Percentiles rank a stretch among this genome's conserved stretches.
These are phyloP conservation scores for Dioscorea cayenensis DNA, from an alignment of 116 monocot genomes.

Conservation along the genomic window DNA sequence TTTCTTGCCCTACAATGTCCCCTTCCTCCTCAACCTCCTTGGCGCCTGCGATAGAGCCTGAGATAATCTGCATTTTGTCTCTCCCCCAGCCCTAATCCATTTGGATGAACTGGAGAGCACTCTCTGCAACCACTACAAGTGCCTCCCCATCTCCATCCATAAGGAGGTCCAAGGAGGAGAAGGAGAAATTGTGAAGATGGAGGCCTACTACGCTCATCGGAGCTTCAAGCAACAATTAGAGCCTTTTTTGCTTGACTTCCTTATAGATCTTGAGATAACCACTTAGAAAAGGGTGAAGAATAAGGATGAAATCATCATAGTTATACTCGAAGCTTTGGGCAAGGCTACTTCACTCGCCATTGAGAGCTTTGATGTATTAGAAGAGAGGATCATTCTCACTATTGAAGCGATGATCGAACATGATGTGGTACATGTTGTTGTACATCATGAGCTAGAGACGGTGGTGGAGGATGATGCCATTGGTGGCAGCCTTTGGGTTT, in stretches of 20 bases:
- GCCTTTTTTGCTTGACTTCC: slow-evolving; percentile 59
- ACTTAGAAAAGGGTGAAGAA: slow-evolving; percentile 58
- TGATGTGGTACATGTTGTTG: slow-evolving; percentile 80
- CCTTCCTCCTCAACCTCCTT: slow-evolving; percentile 76
- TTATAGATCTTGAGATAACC: slow-evolving; percentile 71
- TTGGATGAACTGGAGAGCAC: slow-evolving; percentile 76
- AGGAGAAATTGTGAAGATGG: slow-evolving; percentile 15
- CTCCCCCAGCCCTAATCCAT: slow-evolving; percentile 29
- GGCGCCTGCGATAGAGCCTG: slow-evolving; percentile 35
- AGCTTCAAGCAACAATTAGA: too few relatives aligned
- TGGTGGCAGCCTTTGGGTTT: slow-evolving; percentile 45
- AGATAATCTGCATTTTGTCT: slow-evolving; percentile 69
- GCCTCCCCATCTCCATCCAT: slow-evolving; percentile 34
- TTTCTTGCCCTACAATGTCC: slow-evolving; percentile 69
- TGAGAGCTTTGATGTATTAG: slow-evolving; percentile 44
- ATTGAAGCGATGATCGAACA: slow-evolving; percentile 72
- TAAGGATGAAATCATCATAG: slow-evolving; percentile 74
- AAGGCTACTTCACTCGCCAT: slow-evolving; percentile 65
- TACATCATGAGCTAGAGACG: slow-evolving; percentile 78
- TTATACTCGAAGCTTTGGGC: slow-evolving; percentile 86
- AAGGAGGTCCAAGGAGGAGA: slow-evolving; percentile 5
- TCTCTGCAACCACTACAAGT: slow-evolving; percentile 61
- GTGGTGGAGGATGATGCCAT: slow-evolving; percentile 49
- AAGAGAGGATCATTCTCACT: slow-evolving; percentile 67
- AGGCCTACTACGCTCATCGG: slow-evolving; percentile 73